These are phyloP conservation scores for Helotiales sp. DNA, from an alignment of 2,329 filamentous ascomycete species.

Conservation along the genomic window DNA sequence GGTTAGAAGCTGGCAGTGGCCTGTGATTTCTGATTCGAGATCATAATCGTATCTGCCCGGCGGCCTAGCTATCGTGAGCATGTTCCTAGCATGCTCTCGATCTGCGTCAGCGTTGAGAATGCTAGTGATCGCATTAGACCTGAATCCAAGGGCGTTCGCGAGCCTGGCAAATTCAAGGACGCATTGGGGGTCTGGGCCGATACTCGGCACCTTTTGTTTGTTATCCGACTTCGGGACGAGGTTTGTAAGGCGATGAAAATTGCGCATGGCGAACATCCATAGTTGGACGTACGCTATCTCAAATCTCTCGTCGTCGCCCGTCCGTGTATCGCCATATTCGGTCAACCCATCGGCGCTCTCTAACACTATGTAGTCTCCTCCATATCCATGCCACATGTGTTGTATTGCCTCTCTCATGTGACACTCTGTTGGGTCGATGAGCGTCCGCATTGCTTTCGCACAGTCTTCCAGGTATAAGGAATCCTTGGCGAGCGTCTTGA, in stretches of 20 bases:
- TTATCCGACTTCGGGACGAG: conserved; percentile 12
- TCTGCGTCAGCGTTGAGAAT: conserved; percentile 11
- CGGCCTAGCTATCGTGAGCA: conserved; percentile 12
- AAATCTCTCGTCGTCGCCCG: conserved; percentile 12
- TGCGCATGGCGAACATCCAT: conserved; percentile 14
- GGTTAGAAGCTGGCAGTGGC: conserved; percentile 12
- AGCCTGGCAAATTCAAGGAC: conserved; percentile 13
- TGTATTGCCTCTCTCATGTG: conserved; percentile 34
- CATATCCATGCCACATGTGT: conserved; percentile 37
- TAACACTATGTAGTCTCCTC: conserved; percentile 34
- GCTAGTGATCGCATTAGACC: conserved; percentile 10
- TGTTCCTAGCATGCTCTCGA: conserved; percentile 12
- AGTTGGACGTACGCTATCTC: conserved; percentile 14
- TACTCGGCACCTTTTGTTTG: conserved; percentile 13
- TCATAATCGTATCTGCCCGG: conserved; percentile 12
- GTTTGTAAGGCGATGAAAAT: conserved; percentile 14
- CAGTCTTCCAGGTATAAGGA: conserved; percentile 16
- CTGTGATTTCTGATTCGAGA: conserved; percentile 13
- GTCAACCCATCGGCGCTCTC: conserved; percentile 7
- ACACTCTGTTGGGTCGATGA: conserved; percentile 13
- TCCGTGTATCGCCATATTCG: conserved; percentile 10
- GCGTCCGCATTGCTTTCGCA: conserved; percentile 8
- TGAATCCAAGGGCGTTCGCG: conserved; percentile 11
- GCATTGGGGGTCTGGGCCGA: conserved; percentile 7
- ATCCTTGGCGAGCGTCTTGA: conserved; percentile 15